Evolutionary conservation across 2,329 filamentous ascomycete genomes (phyloP).

Genomic region (Knoxdaviesia capensis): DNA sequence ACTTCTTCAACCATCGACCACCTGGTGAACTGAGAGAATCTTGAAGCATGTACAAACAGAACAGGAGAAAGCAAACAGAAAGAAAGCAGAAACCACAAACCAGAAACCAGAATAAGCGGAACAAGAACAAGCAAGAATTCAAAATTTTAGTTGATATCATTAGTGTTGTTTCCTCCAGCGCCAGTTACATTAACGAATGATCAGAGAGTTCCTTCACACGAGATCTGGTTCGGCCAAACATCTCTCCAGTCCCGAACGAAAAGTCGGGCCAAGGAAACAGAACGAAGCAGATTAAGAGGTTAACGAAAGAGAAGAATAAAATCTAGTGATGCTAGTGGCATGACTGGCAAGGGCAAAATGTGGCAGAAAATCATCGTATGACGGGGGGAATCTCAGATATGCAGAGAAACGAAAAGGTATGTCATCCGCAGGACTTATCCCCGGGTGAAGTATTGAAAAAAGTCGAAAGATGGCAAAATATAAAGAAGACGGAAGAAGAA

Average conservation of each 20-base stretch:
- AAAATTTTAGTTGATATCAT: not conserved
- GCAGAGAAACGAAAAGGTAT: too few species aligned
- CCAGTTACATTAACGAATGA: too few species aligned
- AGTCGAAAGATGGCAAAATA: too few species aligned
- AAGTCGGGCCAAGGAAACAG: not conserved
- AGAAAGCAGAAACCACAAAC: not conserved
- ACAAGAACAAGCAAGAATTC: not conserved
- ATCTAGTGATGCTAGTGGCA: not conserved
- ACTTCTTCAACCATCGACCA: not conserved
- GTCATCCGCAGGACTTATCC: too few species aligned
- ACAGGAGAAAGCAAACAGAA: not conserved
- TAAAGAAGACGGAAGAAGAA: too few species aligned
- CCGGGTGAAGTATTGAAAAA: too few species aligned
- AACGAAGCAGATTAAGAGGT: not conserved
- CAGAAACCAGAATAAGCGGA: not conserved
- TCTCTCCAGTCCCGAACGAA: not conserved
- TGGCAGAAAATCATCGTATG: too few species aligned
- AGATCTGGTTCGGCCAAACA: not conserved
- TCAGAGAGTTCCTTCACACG: too few species aligned
- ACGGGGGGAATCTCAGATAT: too few species aligned
- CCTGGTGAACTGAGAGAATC: not conserved
- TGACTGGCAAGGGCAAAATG: not conserved
- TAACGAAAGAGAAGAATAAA: not conserved
- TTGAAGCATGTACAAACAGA: not conserved
- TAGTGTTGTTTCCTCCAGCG: too few species aligned